Conservation (phyloP, 2,329 filamentous ascomycete species). For the Xylaria sp. region DNA sequence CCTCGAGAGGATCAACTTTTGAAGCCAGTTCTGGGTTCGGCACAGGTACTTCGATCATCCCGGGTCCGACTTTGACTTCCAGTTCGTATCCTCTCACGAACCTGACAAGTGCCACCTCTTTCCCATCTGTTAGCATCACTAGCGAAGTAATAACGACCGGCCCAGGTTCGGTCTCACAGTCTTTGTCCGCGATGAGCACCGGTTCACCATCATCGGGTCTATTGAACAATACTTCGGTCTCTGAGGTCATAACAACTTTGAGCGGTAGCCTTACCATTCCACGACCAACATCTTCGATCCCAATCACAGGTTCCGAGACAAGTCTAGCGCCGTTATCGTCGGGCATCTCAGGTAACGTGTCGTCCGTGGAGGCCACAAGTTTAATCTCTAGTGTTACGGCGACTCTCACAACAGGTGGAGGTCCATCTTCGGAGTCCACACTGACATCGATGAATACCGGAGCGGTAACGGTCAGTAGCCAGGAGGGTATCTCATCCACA, state of each 20-base stretch:
- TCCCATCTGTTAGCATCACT: slow-evolving; percentile 20
- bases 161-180: slow-evolving; percentile 9
- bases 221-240: slow-evolving; percentile 23
- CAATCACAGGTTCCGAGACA: slow-evolving; percentile 17
- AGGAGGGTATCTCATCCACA: slow-evolving; percentile 3
- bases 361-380: slow-evolving; percentile 8
- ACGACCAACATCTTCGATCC: background rate
- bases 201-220: background rate
- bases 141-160: slow-evolving; percentile 20
- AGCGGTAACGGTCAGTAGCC: slow-evolving; percentile 19
- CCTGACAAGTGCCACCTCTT: slow-evolving; percentile 16
- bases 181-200: slow-evolving; percentile 5
- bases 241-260: slow-evolving; percentile 23
- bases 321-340: slow-evolving; percentile 8
- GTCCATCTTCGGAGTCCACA: background rate
- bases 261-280: slow-evolving; percentile 26
- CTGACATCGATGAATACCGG: slow-evolving; percentile 24
- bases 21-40: slow-evolving; percentile 27
- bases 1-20: slow-evolving; percentile 27
- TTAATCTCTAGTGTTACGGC: background rate
- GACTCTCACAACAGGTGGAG: background rate
- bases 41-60: slow-evolving; percentile 11
- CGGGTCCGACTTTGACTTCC: slow-evolving; percentile 27
- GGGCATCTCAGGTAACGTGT: slow-evolving; percentile 9
- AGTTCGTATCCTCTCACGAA: slow-evolving; percentile 33